A percentile compares a stretch with the other conserved stretches of the same genome.
phyloP scores from a whole-genome alignment of 2,329 filamentous ascomycete species.

The Aquanectria penicillioides region DNA sequence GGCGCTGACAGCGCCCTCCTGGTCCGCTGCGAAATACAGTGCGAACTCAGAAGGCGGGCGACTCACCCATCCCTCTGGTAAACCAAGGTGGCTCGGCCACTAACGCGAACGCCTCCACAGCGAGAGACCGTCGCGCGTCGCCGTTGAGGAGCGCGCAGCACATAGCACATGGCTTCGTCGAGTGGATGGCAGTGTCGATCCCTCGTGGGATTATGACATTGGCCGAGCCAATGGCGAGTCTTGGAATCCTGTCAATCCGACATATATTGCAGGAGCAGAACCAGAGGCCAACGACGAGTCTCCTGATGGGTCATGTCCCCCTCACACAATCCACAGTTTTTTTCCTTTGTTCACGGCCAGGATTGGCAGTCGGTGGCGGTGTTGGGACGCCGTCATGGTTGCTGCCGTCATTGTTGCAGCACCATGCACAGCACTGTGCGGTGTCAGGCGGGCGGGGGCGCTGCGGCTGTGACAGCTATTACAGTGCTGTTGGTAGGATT shows the following conservation, averaged over 20 bases:
- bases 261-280: slow-evolving; percentile 16
- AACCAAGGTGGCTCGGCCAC: slow-evolving; percentile 5
- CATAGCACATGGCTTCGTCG: slow-evolving; percentile 26
- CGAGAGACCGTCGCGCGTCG: too few relatives aligned
- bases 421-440: background rate
- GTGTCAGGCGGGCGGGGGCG: background rate
- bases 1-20: background rate
- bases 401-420: slow-evolving; percentile 2
- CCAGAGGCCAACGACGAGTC: slow-evolving; percentile 11
- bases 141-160: background rate
- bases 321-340: slow-evolving; percentile 4
- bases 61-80: background rate
- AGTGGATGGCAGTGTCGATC: slow-evolving; percentile 35
- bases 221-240: slow-evolving; percentile 7
- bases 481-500: too few relatives aligned
- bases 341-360: background rate
- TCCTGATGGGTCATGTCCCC: slow-evolving; percentile 4
- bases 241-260: background rate
- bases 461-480: too few relatives aligned
- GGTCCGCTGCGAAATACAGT: slow-evolving; percentile 14
- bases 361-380: background rate
- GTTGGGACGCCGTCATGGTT: background rate
- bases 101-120: slow-evolving; percentile 38
- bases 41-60: background rate
- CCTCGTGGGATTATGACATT: slow-evolving; percentile 11